Evolutionary conservation across 257 asterid genomes (phyloP), one percentile per base, ranked within the genome.

Genomic region (Gentiana macrophylla): DNA sequence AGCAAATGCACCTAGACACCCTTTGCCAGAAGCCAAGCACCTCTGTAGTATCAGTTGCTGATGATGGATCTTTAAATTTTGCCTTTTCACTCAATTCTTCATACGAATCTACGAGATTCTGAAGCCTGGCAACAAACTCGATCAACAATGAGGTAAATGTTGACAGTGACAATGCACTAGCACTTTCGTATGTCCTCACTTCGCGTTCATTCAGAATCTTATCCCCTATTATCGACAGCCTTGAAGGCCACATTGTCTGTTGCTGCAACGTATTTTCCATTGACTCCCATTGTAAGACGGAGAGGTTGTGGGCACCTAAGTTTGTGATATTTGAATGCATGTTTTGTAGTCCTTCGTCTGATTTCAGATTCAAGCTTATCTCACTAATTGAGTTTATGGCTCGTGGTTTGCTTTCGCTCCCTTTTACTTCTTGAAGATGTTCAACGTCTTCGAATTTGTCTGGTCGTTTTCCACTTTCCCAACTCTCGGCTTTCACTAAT

Each of bases 51-150:
- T 55, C 72, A 12, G 62, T 52, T 15, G 24, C 24, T 15, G 24
- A 15, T 15, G 24, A 15, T 1, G 81, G 84, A 57, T 83, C 94
- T 62, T 57, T 70, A 67, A 92, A 92, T 56, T 66, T 78, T 24
- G 97, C 99, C 75, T 74, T 88, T 68, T 73, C 84, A 12, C 95
- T 70, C 41, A 92, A 84, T 46, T 74, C 84, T 69, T 81, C 79
- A 36, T 83, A 88, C 1, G 98, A 76, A 49, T 63, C 35, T 12
- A 88, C 91, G 4, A 92, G 77, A 71, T 92, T 92, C 71, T 92
- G 95, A 66, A 92, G 95, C 70, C 97, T 75, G 5, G 98, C 98
- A 5, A 92, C 94, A 24, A 92, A 85, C 69, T 92, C 98, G 52
- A 92, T 84, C 82, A 88, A 60, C 72, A 82, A 62, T 51, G 94